Percentiles rank a stretch among this genome's conserved stretches.
Evolutionary conservation across 2,329 filamentous ascomycete species (phyloP).

Genomic region (Colletotrichum acutatum): DNA sequence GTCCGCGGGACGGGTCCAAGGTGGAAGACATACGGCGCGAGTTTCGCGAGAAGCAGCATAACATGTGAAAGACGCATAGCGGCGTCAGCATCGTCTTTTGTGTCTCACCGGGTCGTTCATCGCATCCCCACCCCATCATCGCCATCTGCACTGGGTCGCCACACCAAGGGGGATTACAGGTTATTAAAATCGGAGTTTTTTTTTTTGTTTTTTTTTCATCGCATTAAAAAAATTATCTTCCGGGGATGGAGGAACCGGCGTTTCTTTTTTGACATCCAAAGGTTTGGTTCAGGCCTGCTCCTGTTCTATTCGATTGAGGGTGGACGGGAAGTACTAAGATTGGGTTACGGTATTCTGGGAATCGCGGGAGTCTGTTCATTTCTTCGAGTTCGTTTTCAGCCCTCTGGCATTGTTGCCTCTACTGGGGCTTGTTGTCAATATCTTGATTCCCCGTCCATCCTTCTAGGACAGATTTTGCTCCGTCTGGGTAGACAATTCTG

Average conservation of each 20-base stretch:
- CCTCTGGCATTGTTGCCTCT: not conserved
- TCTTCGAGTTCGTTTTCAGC: not conserved
- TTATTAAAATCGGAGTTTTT: slow-evolving; percentile 18
- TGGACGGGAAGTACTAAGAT: not conserved
- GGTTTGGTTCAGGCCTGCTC: not conserved
- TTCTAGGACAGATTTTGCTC: not conserved
- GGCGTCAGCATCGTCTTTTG: not conserved
- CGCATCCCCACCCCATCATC: not conserved
- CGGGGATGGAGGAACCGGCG: slow-evolving; percentile 20
- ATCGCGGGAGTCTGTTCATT: not conserved
- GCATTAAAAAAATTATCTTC: slow-evolving; percentile 31
- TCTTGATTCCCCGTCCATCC: not conserved
- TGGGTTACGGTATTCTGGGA: slow-evolving; percentile 9
- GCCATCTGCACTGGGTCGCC: not conserved
- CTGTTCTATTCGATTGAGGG: not conserved
- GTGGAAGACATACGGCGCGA: slow-evolving; percentile 36
- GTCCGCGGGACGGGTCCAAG: slow-evolving; percentile 43
- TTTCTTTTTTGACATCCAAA: not conserved
- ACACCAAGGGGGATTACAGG: not conserved
- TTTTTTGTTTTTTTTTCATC: not conserved
- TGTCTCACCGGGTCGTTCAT: not conserved
- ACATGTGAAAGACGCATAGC: not conserved
- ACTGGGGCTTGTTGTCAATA: not conserved
- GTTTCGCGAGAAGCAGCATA: slow-evolving; percentile 31
- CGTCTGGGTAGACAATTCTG: not conserved